Base-by-base conservation (phyloP, 2,329 filamentous ascomycete species). In the Nemania diffusa region DNA sequence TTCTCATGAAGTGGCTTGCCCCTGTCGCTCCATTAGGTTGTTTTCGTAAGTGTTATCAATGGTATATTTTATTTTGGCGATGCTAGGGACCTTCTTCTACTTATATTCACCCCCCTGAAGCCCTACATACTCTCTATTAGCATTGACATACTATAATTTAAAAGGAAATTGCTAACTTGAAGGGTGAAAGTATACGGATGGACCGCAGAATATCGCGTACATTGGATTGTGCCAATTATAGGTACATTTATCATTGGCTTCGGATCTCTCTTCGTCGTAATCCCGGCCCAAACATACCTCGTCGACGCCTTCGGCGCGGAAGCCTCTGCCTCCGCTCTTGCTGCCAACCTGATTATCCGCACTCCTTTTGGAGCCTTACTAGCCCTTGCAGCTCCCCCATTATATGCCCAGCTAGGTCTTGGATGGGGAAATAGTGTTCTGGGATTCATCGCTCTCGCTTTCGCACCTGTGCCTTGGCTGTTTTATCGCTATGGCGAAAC, bases 1-100 rank as follows among this genome's bases (percentile, higher is more conserved):
- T 69, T 32, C 32, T 69, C 1, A 69, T 69, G 67, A 69, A 66
- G 26, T 69, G 67, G 67, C 37, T 69, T 53, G 63, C 67, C 26
- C 67, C 67, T 7, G 57, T 57, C 8, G 46, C 58, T 11, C 64
- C 67, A 8, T 29, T 67, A 15, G 67, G 67, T 20, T 62, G 59
- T 40, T 67, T 69, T 50, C 6, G 62, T 65, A 65, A 51, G 62
- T 65, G 3, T 9, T 59, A 17, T 37, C 15, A 17, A 3, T 22
- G n/a, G 5, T 46, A 13, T 4, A 42, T 50, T 37, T 8, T 32
- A 13, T 24, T 20, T 11, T 2, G 13, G 2, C 24, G 27, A n/a
- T 46, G 20, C 3, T 32, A 37, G 13, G 9, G 8, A 15, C 32
- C 9, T 29, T 27, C 4, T 48, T 24, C 22, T 37, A 32, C 26